These are phyloP conservation scores for Areca catechu DNA, from an alignment of 176 grass and related monocot species.

Conservation along the genomic window DNA sequence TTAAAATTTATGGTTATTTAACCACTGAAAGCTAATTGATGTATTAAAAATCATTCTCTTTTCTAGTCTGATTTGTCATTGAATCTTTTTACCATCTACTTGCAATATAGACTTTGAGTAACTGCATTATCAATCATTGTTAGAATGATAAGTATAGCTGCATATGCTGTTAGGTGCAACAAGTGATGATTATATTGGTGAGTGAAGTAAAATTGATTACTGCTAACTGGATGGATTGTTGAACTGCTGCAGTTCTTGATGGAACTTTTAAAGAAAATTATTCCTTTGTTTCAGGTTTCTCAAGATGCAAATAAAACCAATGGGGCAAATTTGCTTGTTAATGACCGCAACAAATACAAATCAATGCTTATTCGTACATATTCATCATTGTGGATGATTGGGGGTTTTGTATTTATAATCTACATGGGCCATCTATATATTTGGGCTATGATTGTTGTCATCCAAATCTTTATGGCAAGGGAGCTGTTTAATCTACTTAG, in stretches of 20 bases:
- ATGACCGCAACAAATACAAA: slow-evolving; percentile 89
- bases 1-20: no score
- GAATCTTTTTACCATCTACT: no score
- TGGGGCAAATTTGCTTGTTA: slow-evolving; percentile 64
- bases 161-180: no score
- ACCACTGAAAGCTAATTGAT: no score
- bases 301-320: slow-evolving; percentile 61
- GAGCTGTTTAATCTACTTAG: slow-evolving; percentile 94
- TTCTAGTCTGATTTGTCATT: no score
- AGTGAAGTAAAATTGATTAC: no score
- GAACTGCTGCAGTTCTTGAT: neutral
- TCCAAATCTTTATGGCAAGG: slow-evolving; percentile 96
- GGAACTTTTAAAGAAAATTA: slow-evolving; percentile 2
- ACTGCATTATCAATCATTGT: no score
- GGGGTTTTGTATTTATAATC: slow-evolving; percentile 57
- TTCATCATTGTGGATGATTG: slow-evolving; percentile 95
- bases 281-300: slow-evolving; percentile 36
- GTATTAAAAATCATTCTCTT: no score
- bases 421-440: slow-evolving; percentile 98
- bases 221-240: no score
- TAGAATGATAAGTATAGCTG: no score
- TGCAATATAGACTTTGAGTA: no score
- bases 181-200: no score
- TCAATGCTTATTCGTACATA: slow-evolving; percentile 99
- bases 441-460: slow-evolving; percentile 96